Evolutionary conservation across 306 rosid genomes (phyloP).

Genomic region (Alnus glutinosa): DNA sequence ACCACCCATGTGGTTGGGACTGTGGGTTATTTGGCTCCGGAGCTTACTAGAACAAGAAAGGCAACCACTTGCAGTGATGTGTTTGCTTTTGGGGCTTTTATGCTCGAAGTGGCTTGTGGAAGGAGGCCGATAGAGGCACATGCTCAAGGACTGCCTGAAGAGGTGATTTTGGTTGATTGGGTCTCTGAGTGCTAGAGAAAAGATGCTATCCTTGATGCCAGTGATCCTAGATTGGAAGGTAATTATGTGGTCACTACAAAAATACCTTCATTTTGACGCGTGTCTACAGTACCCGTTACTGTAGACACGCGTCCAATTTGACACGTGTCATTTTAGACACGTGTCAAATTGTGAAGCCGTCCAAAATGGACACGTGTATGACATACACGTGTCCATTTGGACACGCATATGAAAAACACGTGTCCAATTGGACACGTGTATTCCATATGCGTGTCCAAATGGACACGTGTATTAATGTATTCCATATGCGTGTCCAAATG

Average conservation of each 20-base stretch:
- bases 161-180: conserved; percentile 50
- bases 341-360: no score
- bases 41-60: conserved; percentile 56
- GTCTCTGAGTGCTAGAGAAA: conserved; percentile 47
- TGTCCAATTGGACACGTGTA: no score
- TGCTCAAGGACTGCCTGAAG: conserved; percentile 23
- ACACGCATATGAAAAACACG: no score
- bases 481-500: no score
- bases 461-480: no score
- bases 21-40: conserved; percentile 73
- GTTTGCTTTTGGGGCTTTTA: conserved; percentile 58
- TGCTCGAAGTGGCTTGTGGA: conserved; percentile 67
- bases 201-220: conserved; percentile 46
- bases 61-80: conserved; percentile 57
- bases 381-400: no score
- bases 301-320: no score
- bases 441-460: no score
- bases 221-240: conserved; percentile 45
- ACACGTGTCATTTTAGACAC: no score
- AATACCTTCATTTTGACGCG: no score
- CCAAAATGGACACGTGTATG: no score
- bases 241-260: conserved; percentile 31
- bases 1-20: conserved; percentile 77
- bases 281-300: no score
- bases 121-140: conserved; percentile 52